A percentile compares a stretch with the other conserved stretches of the same genome.
Evolutionary conservation across 495 filamentous ascomycete species (phyloP).

Genomic region (Eremomyces bilateralis): DNA sequence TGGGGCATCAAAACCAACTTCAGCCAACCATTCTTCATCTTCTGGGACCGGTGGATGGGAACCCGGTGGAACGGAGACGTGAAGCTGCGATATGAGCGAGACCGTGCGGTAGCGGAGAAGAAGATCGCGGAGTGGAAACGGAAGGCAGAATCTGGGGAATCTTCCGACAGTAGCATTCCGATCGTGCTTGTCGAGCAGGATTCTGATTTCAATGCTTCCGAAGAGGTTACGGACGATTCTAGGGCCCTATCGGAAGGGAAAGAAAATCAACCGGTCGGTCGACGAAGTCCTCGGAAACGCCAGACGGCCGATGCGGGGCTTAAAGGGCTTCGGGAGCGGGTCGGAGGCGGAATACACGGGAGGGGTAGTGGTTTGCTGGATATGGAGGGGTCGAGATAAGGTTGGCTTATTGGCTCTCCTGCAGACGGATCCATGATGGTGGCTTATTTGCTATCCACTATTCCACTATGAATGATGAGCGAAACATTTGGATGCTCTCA

Average conservation of each 20-base stretch:
- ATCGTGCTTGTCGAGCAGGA: not conserved
- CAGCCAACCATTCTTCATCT: conserved; percentile 69
- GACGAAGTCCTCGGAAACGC: conserved; percentile 14
- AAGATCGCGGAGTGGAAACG: conserved; percentile 10
- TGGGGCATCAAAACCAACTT: conserved; percentile 84
- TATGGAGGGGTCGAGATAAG: too few relatives aligned
- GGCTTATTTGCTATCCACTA: too few relatives aligned
- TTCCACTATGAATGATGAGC: too few relatives aligned
- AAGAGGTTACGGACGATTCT: not conserved
- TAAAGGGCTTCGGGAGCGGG: conserved; percentile 20
- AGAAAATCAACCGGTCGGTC: not conserved
- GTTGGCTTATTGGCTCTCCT: too few relatives aligned
- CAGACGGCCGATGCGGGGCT: conserved; percentile 14
- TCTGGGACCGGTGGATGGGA: conserved; percentile 54
- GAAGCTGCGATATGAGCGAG: conserved; percentile 24
- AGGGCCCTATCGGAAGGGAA: not conserved
- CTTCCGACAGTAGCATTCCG: not conserved
- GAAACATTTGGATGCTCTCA: too few relatives aligned
- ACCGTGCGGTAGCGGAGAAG: conserved; percentile 15
- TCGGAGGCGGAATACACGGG: conserved; percentile 20
- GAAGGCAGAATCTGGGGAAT: not conserved
- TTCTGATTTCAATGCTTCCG: not conserved
- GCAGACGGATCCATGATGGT: too few relatives aligned
- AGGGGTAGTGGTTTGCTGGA: conserved; percentile 10
- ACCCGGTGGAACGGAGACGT: conserved; percentile 49